These are phyloP conservation scores for Lippia alba DNA, from an alignment of 305 asterid genomes.

Conservation along the genomic window DNA sequence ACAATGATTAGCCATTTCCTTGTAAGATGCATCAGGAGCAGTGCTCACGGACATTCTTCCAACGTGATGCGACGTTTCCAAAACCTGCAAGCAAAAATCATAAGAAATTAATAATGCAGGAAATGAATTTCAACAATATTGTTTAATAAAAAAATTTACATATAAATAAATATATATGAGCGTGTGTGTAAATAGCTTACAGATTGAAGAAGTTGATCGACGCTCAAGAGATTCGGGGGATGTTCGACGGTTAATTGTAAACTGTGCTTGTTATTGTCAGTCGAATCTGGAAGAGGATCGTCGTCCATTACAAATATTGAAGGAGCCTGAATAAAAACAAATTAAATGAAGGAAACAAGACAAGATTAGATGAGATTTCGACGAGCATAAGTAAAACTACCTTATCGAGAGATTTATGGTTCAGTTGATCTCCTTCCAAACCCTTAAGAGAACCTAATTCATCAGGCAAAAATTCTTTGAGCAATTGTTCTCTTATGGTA, in stretches of 20 bases:
- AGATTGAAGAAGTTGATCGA: constrained; percentile 79
- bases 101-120: too few species aligned
- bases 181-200: constrained; percentile 46
- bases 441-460: constrained; percentile 65
- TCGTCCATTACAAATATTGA: constrained; percentile 53
- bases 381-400: constrained; percentile 30
- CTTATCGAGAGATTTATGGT: constrained; percentile 49
- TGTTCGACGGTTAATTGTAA: constrained; percentile 43
- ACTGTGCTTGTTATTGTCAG: constrained; percentile 41
- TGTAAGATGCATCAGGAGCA: constrained; percentile 79
- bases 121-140: too few species aligned
- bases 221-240: constrained; percentile 66
- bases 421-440: constrained; percentile 42
- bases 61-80: constrained; percentile 83
- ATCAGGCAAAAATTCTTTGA: constrained; percentile 73
- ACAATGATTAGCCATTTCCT: constrained; percentile 85
- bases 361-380: constrained; percentile 5
- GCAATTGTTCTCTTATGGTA: constrained; percentile 61
- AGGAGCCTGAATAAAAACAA: constrained; percentile 42
- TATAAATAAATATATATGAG: too few species aligned
- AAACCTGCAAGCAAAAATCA: constrained; percentile 48
- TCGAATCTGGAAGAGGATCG: constrained; percentile 44
- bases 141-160: too few species aligned
- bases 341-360: neutral
- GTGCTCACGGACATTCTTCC: constrained; percentile 81